Conservation (phyloP, 179 eudicot genomes). For the Spinacia oleracea region DNA sequence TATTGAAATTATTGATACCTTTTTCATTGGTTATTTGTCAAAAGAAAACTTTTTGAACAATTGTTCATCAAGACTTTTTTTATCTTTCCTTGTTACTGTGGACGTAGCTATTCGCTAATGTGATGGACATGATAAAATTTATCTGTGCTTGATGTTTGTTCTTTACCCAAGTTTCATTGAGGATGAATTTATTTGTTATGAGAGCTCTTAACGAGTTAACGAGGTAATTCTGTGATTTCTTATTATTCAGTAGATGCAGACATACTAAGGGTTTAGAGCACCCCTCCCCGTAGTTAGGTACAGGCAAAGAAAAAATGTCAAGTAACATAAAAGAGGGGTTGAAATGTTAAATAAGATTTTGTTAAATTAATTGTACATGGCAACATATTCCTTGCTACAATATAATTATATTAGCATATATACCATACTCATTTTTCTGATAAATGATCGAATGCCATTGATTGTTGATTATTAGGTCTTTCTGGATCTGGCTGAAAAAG, state of each 20-base stretch:
- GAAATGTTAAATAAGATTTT: not conserved
- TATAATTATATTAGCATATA: not conserved
- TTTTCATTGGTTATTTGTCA: not conserved
- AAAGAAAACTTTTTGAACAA: not conserved
- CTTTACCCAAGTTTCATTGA: not conserved
- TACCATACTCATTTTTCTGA: not conserved
- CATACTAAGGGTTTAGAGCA: not conserved
- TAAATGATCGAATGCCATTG: constrained; percentile 8
- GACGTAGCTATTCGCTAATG: constrained; percentile 1
- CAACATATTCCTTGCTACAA: not conserved
- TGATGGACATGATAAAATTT: not conserved
- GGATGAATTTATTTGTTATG: not conserved
- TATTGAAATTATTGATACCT: not conserved
- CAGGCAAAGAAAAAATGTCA: not conserved
- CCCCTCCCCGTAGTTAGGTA: not conserved
- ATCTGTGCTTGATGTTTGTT: not conserved
- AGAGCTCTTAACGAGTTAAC: not conserved
- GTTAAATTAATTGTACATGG: not conserved
- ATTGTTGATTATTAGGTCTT: constrained; percentile 59
- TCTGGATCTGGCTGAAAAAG: constrained; percentile 84
- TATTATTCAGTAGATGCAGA: not conserved
- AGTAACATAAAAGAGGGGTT: not conserved
- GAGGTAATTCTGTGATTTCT: not conserved
- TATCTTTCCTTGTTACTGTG: not conserved
- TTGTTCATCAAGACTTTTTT: not conserved